Evolutionary conservation across 371 early-diverging fungal genomes (phyloP).

Genomic region (Circinella umbellata): DNA sequence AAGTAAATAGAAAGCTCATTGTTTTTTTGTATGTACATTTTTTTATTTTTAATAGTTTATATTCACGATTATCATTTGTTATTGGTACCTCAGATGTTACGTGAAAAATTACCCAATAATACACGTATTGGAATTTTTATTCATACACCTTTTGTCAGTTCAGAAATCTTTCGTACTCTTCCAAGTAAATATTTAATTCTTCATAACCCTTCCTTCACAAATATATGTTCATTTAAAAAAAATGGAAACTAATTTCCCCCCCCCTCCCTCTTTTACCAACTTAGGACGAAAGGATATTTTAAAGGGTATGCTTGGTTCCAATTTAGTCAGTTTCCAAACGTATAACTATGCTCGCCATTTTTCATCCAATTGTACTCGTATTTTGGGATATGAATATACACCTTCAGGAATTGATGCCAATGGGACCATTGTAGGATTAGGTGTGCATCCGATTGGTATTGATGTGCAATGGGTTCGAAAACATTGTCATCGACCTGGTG

Average conservation of each 20-base stretch:
- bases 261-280: too few species aligned
- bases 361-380: conserved; percentile 87
- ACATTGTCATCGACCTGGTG: conserved; percentile 50
- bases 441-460: conserved; percentile 98
- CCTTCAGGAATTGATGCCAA: conserved; percentile 81
- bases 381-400: conserved; percentile 89
- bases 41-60: conserved; percentile 30
- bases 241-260: background rate
- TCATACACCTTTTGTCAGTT: conserved; percentile 98
- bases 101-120: conserved; percentile 59
- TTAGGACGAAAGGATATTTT: conserved; percentile 89
- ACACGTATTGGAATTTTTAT: conserved; percentile 98
- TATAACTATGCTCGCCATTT: conserved; percentile 98
- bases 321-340: conserved; percentile 95
- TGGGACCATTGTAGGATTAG: conserved; percentile 78
- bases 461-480: conserved; percentile 71
- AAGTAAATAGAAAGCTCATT: background rate
- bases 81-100: conserved; percentile 91
- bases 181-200: conserved; percentile 72
- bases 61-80: conserved; percentile 99
- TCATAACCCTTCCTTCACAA: too few species aligned
- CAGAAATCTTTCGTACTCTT: conserved; percentile 86
- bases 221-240: background rate
- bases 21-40: too few species aligned
- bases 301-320: conserved; percentile 89